phyloP scores from a whole-genome alignment of 2,329 filamentous ascomycete genomes.

The Phyllosticta citrichinensis region DNA sequence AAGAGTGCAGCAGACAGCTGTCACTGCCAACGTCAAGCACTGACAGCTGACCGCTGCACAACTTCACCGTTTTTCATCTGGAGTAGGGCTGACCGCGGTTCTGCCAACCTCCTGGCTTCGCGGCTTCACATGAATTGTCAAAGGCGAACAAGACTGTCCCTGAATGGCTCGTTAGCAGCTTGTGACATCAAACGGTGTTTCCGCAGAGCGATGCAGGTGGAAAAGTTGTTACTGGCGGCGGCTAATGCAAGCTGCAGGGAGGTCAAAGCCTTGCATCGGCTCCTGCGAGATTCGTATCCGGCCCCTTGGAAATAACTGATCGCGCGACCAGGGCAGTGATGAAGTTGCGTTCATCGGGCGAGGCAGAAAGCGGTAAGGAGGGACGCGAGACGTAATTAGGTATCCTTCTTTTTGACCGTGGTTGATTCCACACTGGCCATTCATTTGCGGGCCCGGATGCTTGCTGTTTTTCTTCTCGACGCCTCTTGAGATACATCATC shows the following conservation, averaged over 20 bases:
- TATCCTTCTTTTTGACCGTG: not conserved
- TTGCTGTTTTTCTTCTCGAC: not conserved
- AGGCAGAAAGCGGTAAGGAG: not conserved
- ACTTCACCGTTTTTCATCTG: not conserved
- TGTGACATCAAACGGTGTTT: not conserved
- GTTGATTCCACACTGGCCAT: not conserved
- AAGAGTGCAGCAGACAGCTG: not conserved
- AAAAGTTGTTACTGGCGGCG: not conserved
- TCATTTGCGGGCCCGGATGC: not conserved
- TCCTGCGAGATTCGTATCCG: not conserved
- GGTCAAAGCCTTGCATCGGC: conserved; percentile 4
- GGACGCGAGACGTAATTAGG: not conserved
- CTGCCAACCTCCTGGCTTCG: not conserved
- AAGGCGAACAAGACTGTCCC: not conserved
- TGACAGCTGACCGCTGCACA: not conserved
- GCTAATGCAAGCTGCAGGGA: not conserved
- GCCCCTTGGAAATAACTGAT: not conserved
- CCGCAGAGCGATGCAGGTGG: not conserved
- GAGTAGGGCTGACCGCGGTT: not conserved
- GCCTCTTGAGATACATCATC: not conserved
- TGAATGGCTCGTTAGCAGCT: not conserved
- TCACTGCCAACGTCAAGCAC: not conserved
- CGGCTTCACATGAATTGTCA: not conserved
- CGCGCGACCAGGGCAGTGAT: not conserved
- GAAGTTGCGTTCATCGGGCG: not conserved